Evolutionary conservation across 139 green algal genomes (phyloP), one percentile per base, ranked within the genome.

Genomic region (Desmodesmus armatus): DNA sequence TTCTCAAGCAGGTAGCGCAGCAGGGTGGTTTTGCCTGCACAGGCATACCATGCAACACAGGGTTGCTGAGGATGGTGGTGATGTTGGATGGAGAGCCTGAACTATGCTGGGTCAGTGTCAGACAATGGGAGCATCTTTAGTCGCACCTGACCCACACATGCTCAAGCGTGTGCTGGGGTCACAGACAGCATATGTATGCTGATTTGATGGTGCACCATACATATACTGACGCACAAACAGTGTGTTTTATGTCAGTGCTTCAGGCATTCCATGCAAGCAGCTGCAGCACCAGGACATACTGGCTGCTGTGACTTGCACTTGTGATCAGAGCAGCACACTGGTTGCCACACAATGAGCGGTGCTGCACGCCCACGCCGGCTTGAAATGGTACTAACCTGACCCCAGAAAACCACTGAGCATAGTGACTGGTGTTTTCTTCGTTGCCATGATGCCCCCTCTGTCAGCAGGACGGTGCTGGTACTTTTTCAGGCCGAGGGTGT

Each of bases 11-110:
- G 73, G 75, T 98, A 87, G 2, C 95, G 90, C 69, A 99, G 89
- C 13, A 98, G 84, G 7, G 96, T 98, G 0, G 96, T 99, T 82
- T 99, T 99, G 65, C 96, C 96, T 94, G 91, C 62, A 25, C 5
- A 37, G 47, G 21, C 41, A n/a, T 9, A 47, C 23, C 31, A 47
- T 41, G 35, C 9, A 27, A 51, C 1, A 60, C 23, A 63, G 39
- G n/a, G n/a, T n/a, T 66, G 29, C 21, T 9, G 17, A 19, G 47
- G 49, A 6, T 51, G 75, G 43, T 11, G 11, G 31, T 25, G 58
- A 2, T 69, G 49, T 43, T 66, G 58, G 11, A 5, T 47, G 35
- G 21, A 70, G 21, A 67, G 47, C 23, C 9, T 44, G 39, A n/a
- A 11, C 23, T 67, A 70, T 11, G 9, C 29, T 82, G 41, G 11